Base-by-base conservation (phyloP, 176 grass and related monocot genomes). In the Aegilops umbellulata region DNA sequence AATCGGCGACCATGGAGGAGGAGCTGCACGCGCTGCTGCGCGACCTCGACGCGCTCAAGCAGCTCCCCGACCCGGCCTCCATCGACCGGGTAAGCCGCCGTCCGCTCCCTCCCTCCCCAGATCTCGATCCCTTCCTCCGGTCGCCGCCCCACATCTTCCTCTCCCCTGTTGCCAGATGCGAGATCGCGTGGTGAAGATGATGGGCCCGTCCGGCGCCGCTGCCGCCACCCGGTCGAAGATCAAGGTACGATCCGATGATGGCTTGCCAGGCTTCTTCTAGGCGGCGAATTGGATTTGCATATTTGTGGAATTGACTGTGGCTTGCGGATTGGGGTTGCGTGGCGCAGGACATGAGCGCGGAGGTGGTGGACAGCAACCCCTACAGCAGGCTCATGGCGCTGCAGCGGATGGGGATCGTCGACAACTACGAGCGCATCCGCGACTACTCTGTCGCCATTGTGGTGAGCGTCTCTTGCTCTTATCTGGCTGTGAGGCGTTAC, bases 321-420 rank as follows among this genome's bases (percentile, higher is more conserved):
- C 2, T 17, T 44, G 36, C 15, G 80, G 9, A 83, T 47, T 41
- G 26, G 62, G 26, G 11, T 64, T 61, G 15, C 25, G 35, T 63
- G 32, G 23, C 75, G 83, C 92, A 98, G 97, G 92, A 94, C 74
- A 96, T 98, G 97, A 98, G 97, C 87, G 74, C 94, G 15, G 97
- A 98, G 80, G 97, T 98, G 36, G 84, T 96, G 27, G 94, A 96
- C 36, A 94, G 92, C 85, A 98, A 98, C 27, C 92, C 97, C 0
- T 98, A 98, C 85, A 94, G 92, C 71, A 91, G 97, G 78, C 78
- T 98, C 66, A 99, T 99, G 97, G 97, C 97, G 77, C 83, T 99
- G 86, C 94, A 95, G 82, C 77, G 97, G 70, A 98, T 98, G 97
- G 97, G 97, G 19, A 92, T 98, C 31, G 97, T 98, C 4, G 76